phyloP scores from a whole-genome alignment of 345 rosid species.

The Citrus australasica region DNA sequence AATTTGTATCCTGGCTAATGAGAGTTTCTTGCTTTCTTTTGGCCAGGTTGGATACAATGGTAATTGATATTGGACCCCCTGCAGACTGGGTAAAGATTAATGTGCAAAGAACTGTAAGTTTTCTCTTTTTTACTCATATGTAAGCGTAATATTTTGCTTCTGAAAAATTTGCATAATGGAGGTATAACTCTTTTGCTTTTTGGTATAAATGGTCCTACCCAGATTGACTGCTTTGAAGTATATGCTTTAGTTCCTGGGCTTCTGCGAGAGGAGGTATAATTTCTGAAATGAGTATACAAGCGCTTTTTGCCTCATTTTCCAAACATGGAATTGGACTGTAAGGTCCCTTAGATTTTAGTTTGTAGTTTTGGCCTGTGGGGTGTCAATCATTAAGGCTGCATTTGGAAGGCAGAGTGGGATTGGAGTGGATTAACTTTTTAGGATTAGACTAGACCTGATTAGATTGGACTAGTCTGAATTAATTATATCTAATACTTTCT shows the following conservation, averaged over 20 bases:
- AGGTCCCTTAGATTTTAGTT: background rate
- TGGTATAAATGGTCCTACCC: constrained; percentile 3
- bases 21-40: constrained; percentile 9
- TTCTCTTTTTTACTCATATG: constrained; percentile 7
- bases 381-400: background rate
- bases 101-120: constrained; percentile 53
- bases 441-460: too few species aligned
- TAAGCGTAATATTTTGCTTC: background rate
- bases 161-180: background rate
- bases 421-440: too few species aligned
- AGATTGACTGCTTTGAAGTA: constrained; percentile 66
- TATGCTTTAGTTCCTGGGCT: constrained; percentile 73
- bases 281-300: background rate
- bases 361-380: background rate
- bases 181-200: background rate
- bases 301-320: background rate
- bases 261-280: constrained; percentile 53
- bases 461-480: too few species aligned
- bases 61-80: constrained; percentile 58
- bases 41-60: constrained; percentile 36
- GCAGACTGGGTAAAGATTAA: constrained; percentile 79
- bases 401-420: too few species aligned
- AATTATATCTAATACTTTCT: too few species aligned
- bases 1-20: constrained; percentile 1
- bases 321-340: background rate